Evolutionary conservation across 2,329 filamentous ascomycete genomes (phyloP), one percentile per base, ranked within the genome.

Genomic region (Mariannaea elegans): DNA sequence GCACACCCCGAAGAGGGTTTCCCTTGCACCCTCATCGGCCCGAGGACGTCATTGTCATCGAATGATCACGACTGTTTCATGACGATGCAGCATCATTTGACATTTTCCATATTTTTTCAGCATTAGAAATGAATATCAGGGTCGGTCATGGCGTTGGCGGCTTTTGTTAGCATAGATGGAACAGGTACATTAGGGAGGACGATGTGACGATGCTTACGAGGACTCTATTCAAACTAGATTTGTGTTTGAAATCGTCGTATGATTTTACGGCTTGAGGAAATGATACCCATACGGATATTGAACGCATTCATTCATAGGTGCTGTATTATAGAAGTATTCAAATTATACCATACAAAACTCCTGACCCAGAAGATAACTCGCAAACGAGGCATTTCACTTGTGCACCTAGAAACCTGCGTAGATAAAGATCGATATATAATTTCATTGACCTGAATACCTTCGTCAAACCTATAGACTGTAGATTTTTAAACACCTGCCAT

Each of bases 21-120:
- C 59, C 61, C 29, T 42, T 70, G 10, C 67, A 67, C 49, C 62
- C 64, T 13, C 66, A 62, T 23, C 65, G 61, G 47, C 64, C 63
- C 10, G 72, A 72, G 27, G 62, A 75, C 34, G 65, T 75, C 36
- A 72, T 75, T 61, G 71, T 75, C 36, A 70, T 75, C 36, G 73
- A 75, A 39, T 75, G 52, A 73, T 34, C 29, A 29, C n/a, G 18
- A n/a, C 31, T n/a, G 34, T 21, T 51, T 9, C 24, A 27, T 27
- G 21, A 53, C 29, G 31, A 27, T 24, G 31, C 13, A 31, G 8
- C 21, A 27, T 13, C 36, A 19, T 36, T 14, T 18, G 19, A 8
- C 14, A 23, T 46, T 18, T 18, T 29, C 23, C 39, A 16, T 46
- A 13, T 47, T 34, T 32, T 52, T 16, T 48, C 51, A 34, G 21